Conservation (phyloP, 1,139 yeast genomes). For the Debaryomycetaceae sp. region DNA sequence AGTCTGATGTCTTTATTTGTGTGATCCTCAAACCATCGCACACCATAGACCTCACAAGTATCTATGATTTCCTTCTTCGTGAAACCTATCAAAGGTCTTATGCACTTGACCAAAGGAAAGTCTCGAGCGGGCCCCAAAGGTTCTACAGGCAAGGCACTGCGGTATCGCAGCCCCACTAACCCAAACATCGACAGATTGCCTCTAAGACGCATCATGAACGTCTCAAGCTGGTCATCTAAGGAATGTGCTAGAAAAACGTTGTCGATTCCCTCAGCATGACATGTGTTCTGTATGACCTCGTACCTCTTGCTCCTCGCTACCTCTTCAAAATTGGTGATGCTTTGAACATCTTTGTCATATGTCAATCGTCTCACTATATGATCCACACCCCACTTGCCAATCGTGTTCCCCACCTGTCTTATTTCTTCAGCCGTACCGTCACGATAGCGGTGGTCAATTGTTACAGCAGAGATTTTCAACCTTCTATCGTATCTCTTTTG, state of each 20-base stretch:
- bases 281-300: conserved; percentile 32
- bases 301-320: conserved; percentile 57
- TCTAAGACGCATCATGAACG: conserved; percentile 55
- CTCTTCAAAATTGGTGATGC: conserved; percentile 47
- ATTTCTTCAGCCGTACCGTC: conserved; percentile 50
- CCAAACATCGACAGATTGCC: conserved; percentile 61
- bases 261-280: conserved; percentile 22
- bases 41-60: conserved; percentile 37
- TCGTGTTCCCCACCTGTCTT: conserved; percentile 26
- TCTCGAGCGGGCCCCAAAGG: conserved; percentile 13
- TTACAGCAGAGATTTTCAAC: conserved; percentile 43
- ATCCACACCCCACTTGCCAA: conserved; percentile 34
- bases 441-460: conserved; percentile 59
- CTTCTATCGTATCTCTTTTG: conserved; percentile 18
- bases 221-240: conserved; percentile 69
- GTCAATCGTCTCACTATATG: conserved; percentile 36
- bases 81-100: conserved; percentile 54
- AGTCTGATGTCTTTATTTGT: conserved; percentile 55
- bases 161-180: conserved; percentile 36
- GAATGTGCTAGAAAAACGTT: conserved; percentile 63
- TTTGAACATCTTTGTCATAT: conserved; percentile 17
- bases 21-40: conserved; percentile 67
- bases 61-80: conserved; percentile 42
- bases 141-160: conserved; percentile 24
- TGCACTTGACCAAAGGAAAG: conserved; percentile 16